Percentiles rank a stretch among this genome's conserved stretches.
phyloP scores from a whole-genome alignment of 352 stramenopile genomes.

The Phytopythium kandeliae region DNA sequence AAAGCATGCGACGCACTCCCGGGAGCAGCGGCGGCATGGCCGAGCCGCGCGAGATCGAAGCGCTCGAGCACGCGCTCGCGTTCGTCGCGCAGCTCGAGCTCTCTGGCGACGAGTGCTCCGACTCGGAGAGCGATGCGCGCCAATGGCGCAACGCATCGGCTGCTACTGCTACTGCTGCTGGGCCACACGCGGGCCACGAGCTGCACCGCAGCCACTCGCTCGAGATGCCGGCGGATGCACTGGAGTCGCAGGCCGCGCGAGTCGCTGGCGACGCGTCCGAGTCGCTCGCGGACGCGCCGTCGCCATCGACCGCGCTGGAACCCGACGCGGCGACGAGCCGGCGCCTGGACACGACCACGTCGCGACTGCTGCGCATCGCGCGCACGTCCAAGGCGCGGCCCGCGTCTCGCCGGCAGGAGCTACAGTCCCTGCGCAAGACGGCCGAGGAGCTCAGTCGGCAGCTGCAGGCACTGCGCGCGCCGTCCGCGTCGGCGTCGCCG shows the following conservation, averaged over 20 bases:
- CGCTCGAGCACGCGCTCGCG: conserved; percentile 5
- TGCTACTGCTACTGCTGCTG: too few relatives aligned
- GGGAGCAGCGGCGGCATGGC: neutral
- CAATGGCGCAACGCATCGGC: too few relatives aligned
- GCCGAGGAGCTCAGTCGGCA: neutral
- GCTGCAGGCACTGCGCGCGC: neutral
- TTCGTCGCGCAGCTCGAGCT: conserved; percentile 8
- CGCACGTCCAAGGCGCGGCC: neutral
- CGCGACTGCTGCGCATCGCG: neutral
- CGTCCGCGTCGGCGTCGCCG: neutral
- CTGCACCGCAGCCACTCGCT: conserved; percentile 1
- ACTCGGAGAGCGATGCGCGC: neutral
- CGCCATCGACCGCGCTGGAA: too few relatives aligned
- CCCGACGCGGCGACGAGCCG: too few relatives aligned
- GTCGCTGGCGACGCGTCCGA: neutral
- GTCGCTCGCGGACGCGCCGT: neutral
- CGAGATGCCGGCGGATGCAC: neutral
- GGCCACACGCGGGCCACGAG: conserved; percentile 1
- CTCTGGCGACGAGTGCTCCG: neutral
- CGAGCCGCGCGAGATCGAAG: neutral
- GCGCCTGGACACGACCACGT: neutral
- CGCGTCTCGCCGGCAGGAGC: neutral
- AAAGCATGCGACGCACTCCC: too few relatives aligned
- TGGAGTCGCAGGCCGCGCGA: neutral
- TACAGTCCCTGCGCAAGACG: conserved; percentile 2